These are phyloP conservation scores for Backusella psychrophila DNA, from an alignment of 192 early-diverging fungal genomes.

Conservation along the genomic window DNA sequence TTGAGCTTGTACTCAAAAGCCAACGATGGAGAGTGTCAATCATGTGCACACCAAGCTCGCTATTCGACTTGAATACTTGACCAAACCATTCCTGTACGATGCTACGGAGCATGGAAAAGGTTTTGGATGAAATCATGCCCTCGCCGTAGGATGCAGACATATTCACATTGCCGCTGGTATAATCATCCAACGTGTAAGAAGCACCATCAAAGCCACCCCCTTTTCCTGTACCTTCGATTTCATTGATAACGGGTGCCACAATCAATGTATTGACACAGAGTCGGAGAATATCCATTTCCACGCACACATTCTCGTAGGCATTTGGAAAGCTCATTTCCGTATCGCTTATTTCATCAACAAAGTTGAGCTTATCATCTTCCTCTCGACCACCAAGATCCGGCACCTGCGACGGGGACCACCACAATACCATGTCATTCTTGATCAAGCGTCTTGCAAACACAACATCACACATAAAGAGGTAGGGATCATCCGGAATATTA, in stretches of 20 bases:
- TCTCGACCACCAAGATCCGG: slow-evolving; percentile 90
- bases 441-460: slow-evolving; percentile 79
- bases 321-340: slow-evolving; percentile 79
- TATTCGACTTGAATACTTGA: slow-evolving; percentile 52
- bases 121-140: slow-evolving; percentile 45
- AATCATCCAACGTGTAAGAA: slow-evolving; percentile 61
- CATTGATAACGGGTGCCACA: slow-evolving; percentile 72
- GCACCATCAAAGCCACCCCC: slow-evolving; percentile 41
- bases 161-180: slow-evolving; percentile 45
- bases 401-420: slow-evolving; percentile 80
- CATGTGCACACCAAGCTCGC: slow-evolving; percentile 54
- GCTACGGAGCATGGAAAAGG: slow-evolving; percentile 72
- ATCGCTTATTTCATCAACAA: slow-evolving; percentile 50
- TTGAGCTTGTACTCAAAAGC: slow-evolving; percentile 73
- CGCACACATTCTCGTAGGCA: slow-evolving; percentile 75
- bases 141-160: slow-evolving; percentile 39
- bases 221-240: slow-evolving; percentile 63
- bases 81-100: slow-evolving; percentile 82
- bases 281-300: slow-evolving; percentile 79
- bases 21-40: slow-evolving; percentile 87
- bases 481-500: slow-evolving; percentile 83
- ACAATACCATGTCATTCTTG: slow-evolving; percentile 79
- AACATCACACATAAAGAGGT: slow-evolving; percentile 81
- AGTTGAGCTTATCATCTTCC: slow-evolving; percentile 69
- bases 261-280: slow-evolving; percentile 84